phyloP scores from a whole-genome alignment of 208 protist genomes.

The Angomonas deanei region DNA sequence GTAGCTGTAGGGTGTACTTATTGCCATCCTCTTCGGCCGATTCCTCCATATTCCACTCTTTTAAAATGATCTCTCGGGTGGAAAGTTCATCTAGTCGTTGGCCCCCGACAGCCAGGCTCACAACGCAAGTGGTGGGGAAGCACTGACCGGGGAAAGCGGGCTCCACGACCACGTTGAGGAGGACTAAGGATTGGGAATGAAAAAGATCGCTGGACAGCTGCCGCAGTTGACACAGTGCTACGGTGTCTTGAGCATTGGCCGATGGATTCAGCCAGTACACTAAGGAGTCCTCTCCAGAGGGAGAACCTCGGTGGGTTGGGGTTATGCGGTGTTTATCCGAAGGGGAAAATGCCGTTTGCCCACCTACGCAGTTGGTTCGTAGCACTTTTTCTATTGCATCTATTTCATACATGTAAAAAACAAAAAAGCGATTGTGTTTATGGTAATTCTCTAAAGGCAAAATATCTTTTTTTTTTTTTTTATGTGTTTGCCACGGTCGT shows the following conservation, averaged over 20 bases:
- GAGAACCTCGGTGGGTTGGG: background rate
- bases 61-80: constrained; percentile 23
- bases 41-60: background rate
- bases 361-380: background rate
- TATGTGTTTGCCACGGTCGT: too few relatives aligned
- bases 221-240: constrained; percentile 40
- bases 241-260: constrained; percentile 29
- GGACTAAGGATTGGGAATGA: constrained; percentile 16
- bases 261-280: constrained; percentile 38
- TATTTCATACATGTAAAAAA: background rate
- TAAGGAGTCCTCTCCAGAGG: background rate
- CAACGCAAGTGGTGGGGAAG: constrained; percentile 50
- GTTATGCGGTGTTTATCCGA: too few relatives aligned
- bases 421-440: too few relatives aligned
- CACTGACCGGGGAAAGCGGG: constrained; percentile 21
- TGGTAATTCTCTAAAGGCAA: too few relatives aligned
- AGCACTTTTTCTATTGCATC: constrained; percentile 8
- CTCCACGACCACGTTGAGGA: constrained; percentile 26
- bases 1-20: constrained; percentile 5
- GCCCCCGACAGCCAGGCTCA: constrained; percentile 41
- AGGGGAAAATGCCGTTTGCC: background rate
- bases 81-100: constrained; percentile 42
- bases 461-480: too few relatives aligned
- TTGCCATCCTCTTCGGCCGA: constrained; percentile 37
- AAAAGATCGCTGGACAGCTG: constrained; percentile 28